These are phyloP conservation scores for Quercus variabilis DNA, from an alignment of 306 rosid genomes.

Conservation along the genomic window DNA sequence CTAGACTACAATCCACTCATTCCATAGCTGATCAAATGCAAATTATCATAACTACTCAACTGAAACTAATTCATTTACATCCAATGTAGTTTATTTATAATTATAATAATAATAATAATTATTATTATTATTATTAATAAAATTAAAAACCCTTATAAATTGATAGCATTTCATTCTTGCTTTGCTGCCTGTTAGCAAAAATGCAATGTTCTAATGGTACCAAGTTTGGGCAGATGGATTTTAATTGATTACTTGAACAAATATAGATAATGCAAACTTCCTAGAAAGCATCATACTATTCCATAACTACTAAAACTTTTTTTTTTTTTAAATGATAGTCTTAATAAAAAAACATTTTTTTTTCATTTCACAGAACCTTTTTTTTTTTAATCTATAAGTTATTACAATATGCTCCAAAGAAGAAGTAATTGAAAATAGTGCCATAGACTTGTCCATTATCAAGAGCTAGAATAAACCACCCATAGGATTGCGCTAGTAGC, in stretches of 20 bases:
- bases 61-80: background rate
- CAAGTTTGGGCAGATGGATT: background rate
- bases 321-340: background rate
- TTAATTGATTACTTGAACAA: background rate
- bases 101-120: too few relatives aligned
- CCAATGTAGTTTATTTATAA: background rate
- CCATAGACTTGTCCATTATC: background rate
- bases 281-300: background rate
- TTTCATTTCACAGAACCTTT: background rate
- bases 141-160: background rate
- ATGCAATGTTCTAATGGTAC: background rate
- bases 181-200: background rate
- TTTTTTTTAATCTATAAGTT: background rate
- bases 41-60: background rate
- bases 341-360: background rate
- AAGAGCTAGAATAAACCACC: background rate
- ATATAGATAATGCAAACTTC: background rate
- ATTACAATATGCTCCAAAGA: background rate
- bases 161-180: background rate
- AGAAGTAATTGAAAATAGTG: background rate
- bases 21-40: background rate
- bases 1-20: background rate
- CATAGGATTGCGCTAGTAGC: background rate
- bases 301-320: background rate
- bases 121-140: too few relatives aligned